phyloP scores from a whole-genome alignment of 2,329 filamentous ascomycete species.

The Stylonectria norvegica region DNA sequence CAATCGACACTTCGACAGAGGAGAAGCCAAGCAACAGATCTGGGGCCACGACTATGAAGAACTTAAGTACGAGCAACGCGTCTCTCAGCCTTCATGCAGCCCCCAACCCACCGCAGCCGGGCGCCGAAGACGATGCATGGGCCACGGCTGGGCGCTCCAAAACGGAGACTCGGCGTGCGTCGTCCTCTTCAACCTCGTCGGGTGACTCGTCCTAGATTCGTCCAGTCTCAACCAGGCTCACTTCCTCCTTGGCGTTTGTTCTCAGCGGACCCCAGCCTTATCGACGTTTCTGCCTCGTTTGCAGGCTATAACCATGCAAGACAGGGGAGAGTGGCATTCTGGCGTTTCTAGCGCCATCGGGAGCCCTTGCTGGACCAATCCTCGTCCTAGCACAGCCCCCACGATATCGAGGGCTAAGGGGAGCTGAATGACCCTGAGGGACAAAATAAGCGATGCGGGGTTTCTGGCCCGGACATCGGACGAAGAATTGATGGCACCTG shows the following conservation, averaged over 20 bases:
- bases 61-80: too few relatives aligned
- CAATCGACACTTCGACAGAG: too few relatives aligned
- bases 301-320: slow-evolving; percentile 9
- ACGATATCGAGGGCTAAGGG: slow-evolving; percentile 12
- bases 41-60: too few relatives aligned
- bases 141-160: too few relatives aligned
- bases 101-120: too few relatives aligned
- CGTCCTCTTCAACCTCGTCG: too few relatives aligned
- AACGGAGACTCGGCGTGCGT: too few relatives aligned
- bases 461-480: slow-evolving; percentile 5
- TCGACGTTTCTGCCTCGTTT: slow-evolving; percentile 20
- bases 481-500: not conserved
- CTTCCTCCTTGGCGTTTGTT: slow-evolving; percentile 1
- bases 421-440: slow-evolving; percentile 18
- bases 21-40: too few relatives aligned
- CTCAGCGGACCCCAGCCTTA: slow-evolving; percentile 10
- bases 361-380: slow-evolving; percentile 11
- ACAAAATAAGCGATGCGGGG: slow-evolving; percentile 7
- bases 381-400: slow-evolving; percentile 20
- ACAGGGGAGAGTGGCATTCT: slow-evolving; percentile 7
- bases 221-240: too few relatives aligned
- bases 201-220: too few relatives aligned
- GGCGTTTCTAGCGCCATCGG: slow-evolving; percentile 16
- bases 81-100: too few relatives aligned
- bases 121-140: too few relatives aligned